Base-by-base conservation (phyloP, 495 filamentous ascomycete species). In the Penicillium alfredii region DNA sequence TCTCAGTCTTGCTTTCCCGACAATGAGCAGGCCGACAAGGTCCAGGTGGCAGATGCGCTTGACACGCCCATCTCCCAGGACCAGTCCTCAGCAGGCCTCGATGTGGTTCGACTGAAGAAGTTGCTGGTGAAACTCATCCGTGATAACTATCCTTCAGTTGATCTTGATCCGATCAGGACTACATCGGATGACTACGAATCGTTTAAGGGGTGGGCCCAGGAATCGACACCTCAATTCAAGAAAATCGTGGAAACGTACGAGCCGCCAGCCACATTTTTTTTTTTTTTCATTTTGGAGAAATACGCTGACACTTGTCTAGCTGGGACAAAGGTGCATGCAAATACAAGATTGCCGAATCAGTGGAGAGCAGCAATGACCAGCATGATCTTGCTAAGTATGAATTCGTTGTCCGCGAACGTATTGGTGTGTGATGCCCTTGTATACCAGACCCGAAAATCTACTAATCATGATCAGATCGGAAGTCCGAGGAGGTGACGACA, bases 281-380 rank as follows among this genome's bases (percentile, higher is more conserved):
- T n/a, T n/a, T n/a, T n/a, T n/a, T n/a, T n/a, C n/a, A n/a, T n/a
- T 30, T 38, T 39, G 8, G 35, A 12, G 24, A 38, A 31, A 44
- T 34, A 12, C n/a, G 35, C 39, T 51, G 40, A 50, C 37, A 20
- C 11, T 12, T 27, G 21, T 48, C 15, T 49, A 55, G 51, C 11
- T 51, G 34, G 51, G 47, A 55, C 44, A 55, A 53, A 53, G 45
- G 45, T 18, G 34, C 44, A 24, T 47, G 41, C 25, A 55, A 44
- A 55, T 55, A 55, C 44, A 55, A 45, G 35, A 46, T 41, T 10
- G 32, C 23, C 12, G 39, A 51, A 23, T 25, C 39, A 22, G 24
- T 20, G 12, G 40, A 40, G 27, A 51, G 35, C n/a, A 31, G 44
- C 23, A 40, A 14, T 40, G 40, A 16, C 23, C 39, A 26, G 27